Evolutionary conservation across 805 yeast species (phyloP).

Genomic region (Wickerhamomyces silvicola): DNA sequence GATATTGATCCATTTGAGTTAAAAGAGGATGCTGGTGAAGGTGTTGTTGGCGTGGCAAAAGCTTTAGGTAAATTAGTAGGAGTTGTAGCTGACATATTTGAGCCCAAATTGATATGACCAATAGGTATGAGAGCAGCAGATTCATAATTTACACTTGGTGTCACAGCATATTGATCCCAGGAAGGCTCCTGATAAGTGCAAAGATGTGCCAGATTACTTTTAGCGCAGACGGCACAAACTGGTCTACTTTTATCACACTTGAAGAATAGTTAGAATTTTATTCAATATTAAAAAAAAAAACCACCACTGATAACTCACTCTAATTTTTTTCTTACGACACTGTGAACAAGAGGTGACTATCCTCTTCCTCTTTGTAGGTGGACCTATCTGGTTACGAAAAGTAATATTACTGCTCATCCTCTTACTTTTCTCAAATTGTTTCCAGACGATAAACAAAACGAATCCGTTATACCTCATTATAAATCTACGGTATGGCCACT

Average conservation of each 20-base stretch:
- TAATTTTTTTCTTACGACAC: slow-evolving; percentile 21
- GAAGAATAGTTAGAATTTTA: no score
- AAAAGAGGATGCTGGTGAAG: not conserved
- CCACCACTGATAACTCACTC: not conserved
- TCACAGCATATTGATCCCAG: slow-evolving; percentile 41
- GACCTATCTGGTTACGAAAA: slow-evolving; percentile 8
- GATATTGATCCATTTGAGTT: not conserved
- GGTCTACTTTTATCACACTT: slow-evolving; percentile 43
- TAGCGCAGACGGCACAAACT: slow-evolving; percentile 45
- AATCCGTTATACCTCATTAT: no score
- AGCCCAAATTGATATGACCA: slow-evolving; percentile 15
- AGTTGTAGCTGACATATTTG: not conserved
- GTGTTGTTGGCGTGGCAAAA: not conserved
- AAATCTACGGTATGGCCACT: no score
- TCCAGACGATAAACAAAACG: no score
- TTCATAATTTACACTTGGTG: slow-evolving; percentile 10
- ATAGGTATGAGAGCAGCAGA: slow-evolving; percentile 20
- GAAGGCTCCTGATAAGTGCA: slow-evolving; percentile 51
- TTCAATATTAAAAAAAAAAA: no score
- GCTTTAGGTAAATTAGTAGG: not conserved
- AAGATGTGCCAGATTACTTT: slow-evolving; percentile 40
- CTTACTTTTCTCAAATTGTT: not conserved
- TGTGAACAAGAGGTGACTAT: slow-evolving; percentile 19
- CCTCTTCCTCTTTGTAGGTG: slow-evolving; percentile 18
- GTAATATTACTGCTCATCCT: not conserved